Base-by-base conservation (phyloP, 2,329 filamentous ascomycete species). In the Ophiostoma sp. region DNA sequence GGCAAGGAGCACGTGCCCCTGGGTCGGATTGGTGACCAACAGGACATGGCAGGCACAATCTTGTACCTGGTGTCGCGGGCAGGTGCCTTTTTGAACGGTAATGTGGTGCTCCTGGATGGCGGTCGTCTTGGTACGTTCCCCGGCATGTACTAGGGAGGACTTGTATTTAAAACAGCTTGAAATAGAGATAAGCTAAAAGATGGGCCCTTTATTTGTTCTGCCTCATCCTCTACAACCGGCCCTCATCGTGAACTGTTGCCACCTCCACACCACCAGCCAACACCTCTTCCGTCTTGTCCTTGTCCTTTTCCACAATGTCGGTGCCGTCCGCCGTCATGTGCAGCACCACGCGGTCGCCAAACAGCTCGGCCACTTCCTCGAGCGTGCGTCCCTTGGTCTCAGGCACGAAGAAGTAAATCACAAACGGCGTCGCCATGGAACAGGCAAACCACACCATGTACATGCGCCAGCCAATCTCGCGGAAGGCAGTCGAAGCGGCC, bases 51-150 rank as follows among this genome's bases (percentile, higher is more conserved):
- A 1, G 90, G 90, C 1, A 83, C 88, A 66, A 85, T 93, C 33
- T 79, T 93, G 69, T 93, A 90, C 82, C 83, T 93, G 78, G 88
- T 88, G 3, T 89, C 88, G 68, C 82, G 86, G 75, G 90, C 90
- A 2, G 91, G 91, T 0, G 88, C 87, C 3, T 93, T 91, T 79
- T 83, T 88, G 77, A 92, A 92, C 79, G 91, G 90, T 2, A 86
- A 86, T 74, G 85, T 90, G 19, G 81, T 92, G 64, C 81, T 92
- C 8, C 83, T 88, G 0, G 91, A 93, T 78, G 90, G 90, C 68
- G 90, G 90, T 1, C 84, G 89, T 73, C 78, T 93, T 68, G 83
- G 83, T 36, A 85, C 82, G 19, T 83, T 90, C 75, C 88, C 89
- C 36, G 84, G 85, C 17, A 85, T 85, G 7, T 76, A 75, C 28